Base-by-base conservation (phyloP, 768 basidiomycete genomes). In the Auriculariales sp. region DNA sequence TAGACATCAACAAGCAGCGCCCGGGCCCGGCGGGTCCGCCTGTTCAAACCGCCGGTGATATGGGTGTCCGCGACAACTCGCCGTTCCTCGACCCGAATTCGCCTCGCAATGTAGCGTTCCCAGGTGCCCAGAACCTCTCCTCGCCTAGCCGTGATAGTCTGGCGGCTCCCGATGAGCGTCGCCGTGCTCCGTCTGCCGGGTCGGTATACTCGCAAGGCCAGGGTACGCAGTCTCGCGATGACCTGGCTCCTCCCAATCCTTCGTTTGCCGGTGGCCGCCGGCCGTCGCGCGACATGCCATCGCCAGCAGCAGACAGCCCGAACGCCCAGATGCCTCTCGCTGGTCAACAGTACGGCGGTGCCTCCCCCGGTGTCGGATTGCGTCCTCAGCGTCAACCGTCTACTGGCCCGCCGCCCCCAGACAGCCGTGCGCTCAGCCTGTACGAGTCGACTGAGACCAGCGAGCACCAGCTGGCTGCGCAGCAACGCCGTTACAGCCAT, bases 401-500 rank as follows among this genome's bases (percentile, higher is more conserved):
- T 15, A n/a, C 39, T 10, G n/a, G n/a, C n/a, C n/a, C n/a, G n/a
- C n/a, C n/a, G n/a, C n/a, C n/a, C n/a, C n/a, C n/a, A n/a, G 39
- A 22, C 39, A 44, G 5, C 19, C 39, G 39, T 22, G 22, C 39
- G 24, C 22, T 44, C 22, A 44, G 39, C 39, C 11, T 44, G 22
- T 44, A 44, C 39, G 39, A 44, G 19, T 19, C 19, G 39, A 19
- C 39, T 19, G 19, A 44, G 14, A 44, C 39, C 22, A 44, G 39
- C 39, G 39, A 44, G 39, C 22, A 22, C 39, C 39, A 44, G 39
- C 39, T 44, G 22, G 39, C 39, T 1, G 17, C 39, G 39, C 39
- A 44, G 39, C 39, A 44, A 25, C 39, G 39, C 14, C 39, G 39
- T 12, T 44, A 44, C 39, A 44, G 39, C 39, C 39, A 44, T 19